Conservation (phyloP, 352 stramenopile species). For the Pythium monospermum region DNA sequence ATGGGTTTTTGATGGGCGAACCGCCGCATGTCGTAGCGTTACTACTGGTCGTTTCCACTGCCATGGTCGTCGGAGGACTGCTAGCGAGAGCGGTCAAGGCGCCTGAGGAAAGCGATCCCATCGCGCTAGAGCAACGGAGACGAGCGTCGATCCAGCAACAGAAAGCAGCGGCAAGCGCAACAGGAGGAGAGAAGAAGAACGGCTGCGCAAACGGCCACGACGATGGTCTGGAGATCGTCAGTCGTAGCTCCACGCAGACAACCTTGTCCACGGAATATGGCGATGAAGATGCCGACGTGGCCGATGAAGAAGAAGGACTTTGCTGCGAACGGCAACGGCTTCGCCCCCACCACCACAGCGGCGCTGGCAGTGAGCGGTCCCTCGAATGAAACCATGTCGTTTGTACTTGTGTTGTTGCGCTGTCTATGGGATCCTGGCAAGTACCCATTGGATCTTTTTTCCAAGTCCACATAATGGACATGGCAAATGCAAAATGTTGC, state of each 20-base stretch:
- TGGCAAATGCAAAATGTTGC: no score
- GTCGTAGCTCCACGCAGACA: constrained; percentile 12
- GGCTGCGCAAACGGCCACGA: not conserved
- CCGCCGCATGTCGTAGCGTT: constrained; percentile 73
- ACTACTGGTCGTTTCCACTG: constrained; percentile 67
- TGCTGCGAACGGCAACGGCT: constrained; percentile 19
- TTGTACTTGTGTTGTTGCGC: not conserved
- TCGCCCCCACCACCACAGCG: constrained; percentile 7
- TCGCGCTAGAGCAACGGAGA: constrained; percentile 3
- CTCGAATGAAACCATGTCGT: not conserved
- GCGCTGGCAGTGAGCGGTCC: no score
- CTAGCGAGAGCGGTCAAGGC: constrained; percentile 34
- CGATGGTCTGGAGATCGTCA: constrained; percentile 8
- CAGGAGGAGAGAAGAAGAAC: no score
- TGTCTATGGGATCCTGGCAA: no score
- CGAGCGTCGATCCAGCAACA: not conserved
- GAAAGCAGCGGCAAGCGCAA: no score
- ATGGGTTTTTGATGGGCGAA: constrained; percentile 78
- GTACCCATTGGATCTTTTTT: no score
- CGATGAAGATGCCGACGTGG: constrained; percentile 13
- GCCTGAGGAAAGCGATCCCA: constrained; percentile 21
- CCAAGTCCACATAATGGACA: no score
- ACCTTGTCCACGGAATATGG: constrained; percentile 15
- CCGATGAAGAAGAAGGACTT: constrained; percentile 10
- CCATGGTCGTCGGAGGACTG: constrained; percentile 64